Conservation (phyloP, 352 stramenopile genomes). For the Globisporangium spiculum region DNA sequence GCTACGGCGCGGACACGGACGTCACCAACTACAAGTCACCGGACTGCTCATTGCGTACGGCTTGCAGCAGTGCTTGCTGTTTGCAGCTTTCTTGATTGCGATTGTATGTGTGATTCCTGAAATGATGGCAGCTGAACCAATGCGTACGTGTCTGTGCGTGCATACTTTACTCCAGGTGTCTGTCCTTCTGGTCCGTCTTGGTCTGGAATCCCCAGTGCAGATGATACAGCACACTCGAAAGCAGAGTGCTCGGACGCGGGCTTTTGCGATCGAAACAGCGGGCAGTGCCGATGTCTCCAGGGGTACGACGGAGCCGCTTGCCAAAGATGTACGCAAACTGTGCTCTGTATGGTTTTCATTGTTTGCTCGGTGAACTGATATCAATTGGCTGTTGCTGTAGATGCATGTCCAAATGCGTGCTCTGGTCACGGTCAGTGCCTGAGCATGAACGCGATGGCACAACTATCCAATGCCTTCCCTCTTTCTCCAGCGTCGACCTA, state of each 20-base stretch:
- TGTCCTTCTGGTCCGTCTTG: slow-evolving; percentile 70
- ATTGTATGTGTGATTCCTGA: neutral
- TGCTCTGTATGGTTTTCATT: neutral
- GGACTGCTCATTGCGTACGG: slow-evolving; percentile 77
- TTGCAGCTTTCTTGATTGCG: neutral
- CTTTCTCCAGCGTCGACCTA: slow-evolving; percentile 61
- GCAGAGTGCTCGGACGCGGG: slow-evolving; percentile 68
- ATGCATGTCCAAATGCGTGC: slow-evolving; percentile 52
- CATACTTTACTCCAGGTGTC: slow-evolving; percentile 31
- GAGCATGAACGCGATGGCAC: slow-evolving; percentile 61
- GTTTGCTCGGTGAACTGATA: neutral
- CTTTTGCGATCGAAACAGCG: slow-evolving; percentile 46
- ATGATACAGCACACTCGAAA: slow-evolving; percentile 37
- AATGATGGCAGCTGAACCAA: neutral
- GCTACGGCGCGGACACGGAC: slow-evolving; percentile 82
- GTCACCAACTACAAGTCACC: slow-evolving; percentile 70
- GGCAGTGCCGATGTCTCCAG: slow-evolving; percentile 60
- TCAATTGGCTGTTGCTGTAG: slow-evolving; percentile 15
- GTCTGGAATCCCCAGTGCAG: slow-evolving; percentile 42
- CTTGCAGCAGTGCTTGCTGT: neutral
- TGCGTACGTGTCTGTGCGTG: neutral
- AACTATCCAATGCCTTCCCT: slow-evolving; percentile 44
- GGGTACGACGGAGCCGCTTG: slow-evolving; percentile 75
- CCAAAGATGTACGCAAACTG: slow-evolving; percentile 43
- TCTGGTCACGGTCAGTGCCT: slow-evolving; percentile 72